These are phyloP conservation scores for Geotrichum klebahnii DNA, from an alignment of 1,139 yeast genomes.

Conservation along the genomic window DNA sequence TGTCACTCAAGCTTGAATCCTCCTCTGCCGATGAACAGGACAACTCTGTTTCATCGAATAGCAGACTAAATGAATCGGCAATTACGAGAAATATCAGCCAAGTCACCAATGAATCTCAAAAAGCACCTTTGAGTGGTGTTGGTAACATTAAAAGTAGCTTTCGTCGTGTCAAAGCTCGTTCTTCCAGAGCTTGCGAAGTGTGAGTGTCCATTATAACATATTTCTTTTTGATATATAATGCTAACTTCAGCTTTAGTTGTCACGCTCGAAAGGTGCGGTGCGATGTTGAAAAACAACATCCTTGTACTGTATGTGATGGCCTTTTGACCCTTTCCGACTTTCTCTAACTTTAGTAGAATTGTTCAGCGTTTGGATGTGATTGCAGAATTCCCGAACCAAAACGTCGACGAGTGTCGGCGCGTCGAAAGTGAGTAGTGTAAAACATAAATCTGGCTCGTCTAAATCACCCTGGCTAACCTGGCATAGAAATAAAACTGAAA, in stretches of 20 bases:
- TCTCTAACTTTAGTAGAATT: conserved; percentile 41
- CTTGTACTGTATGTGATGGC: conserved; percentile 53
- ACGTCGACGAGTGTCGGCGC: conserved; percentile 31
- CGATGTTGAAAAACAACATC: conserved; percentile 65
- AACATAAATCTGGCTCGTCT: background rate
- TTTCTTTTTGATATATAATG: background rate
- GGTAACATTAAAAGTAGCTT: conserved; percentile 32
- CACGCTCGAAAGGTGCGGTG: conserved; percentile 73
- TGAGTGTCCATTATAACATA: conserved; percentile 24
- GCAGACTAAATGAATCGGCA: too few relatives aligned
- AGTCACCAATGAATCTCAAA: too few relatives aligned
- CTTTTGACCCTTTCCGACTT: background rate
- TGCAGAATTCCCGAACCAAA: conserved; percentile 56
- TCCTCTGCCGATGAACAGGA: too few relatives aligned
- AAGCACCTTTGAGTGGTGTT: too few relatives aligned
- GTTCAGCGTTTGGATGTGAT: conserved; percentile 72
- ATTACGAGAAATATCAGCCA: too few relatives aligned
- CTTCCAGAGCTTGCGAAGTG: conserved; percentile 39
- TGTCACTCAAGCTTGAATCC: too few relatives aligned
- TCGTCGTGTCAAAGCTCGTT: conserved; percentile 35
- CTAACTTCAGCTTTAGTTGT: conserved; percentile 38
- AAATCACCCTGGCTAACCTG: too few relatives aligned
- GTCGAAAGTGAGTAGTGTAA: conserved; percentile 34
- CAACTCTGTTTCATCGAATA: too few relatives aligned
- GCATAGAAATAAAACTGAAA: too few relatives aligned